Percentiles rank a stretch among this genome's conserved stretches.
phyloP scores from a whole-genome alignment of 2,329 filamentous ascomycete genomes.

The Xylaria sp. region DNA sequence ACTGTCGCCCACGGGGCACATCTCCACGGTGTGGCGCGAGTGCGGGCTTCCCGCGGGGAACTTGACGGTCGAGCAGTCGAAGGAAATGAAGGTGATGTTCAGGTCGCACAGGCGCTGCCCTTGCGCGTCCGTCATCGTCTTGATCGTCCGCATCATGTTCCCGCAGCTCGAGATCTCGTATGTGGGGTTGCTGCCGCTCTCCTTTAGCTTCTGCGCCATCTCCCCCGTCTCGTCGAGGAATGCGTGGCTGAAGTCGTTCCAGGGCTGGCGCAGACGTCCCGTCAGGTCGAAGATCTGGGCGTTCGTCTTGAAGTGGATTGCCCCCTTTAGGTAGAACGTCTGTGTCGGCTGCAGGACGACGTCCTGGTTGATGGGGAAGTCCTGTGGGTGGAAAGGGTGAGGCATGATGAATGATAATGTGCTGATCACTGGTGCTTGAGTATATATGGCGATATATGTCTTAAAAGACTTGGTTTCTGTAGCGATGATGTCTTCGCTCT shows the following conservation, averaged over 20 bases:
- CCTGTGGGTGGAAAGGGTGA: slow-evolving; percentile 49
- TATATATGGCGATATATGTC: not conserved
- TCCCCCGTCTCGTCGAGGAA: slow-evolving; percentile 45
- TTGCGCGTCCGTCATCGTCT: slow-evolving; percentile 45
- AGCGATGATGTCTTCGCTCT: slow-evolving; percentile 8
- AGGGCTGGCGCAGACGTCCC: slow-evolving; percentile 41
- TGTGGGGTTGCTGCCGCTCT: slow-evolving; percentile 27
- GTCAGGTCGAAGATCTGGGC: slow-evolving; percentile 47
- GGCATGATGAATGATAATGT: slow-evolving; percentile 41
- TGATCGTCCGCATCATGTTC: slow-evolving; percentile 53
- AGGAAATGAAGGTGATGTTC: slow-evolving; percentile 52
- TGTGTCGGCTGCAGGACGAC: slow-evolving; percentile 42
- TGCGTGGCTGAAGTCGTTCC: slow-evolving; percentile 46
- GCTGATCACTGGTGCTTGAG: not conserved
- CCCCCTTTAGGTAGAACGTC: slow-evolving; percentile 47
- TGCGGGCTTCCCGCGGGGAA: slow-evolving; percentile 47
- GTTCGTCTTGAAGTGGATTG: slow-evolving; percentile 50
- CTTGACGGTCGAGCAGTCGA: slow-evolving; percentile 45
- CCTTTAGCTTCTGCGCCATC: slow-evolving; percentile 38
- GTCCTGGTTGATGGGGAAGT: slow-evolving; percentile 49
- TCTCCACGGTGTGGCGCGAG: slow-evolving; percentile 48
- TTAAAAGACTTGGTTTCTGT: slow-evolving; percentile 1
- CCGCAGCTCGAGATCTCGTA: slow-evolving; percentile 48
- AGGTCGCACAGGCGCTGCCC: slow-evolving; percentile 48
- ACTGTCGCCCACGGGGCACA: slow-evolving; percentile 46